Evolutionary conservation across 345 rosid species (phyloP).

Genomic region (Carallia brachiata): DNA sequence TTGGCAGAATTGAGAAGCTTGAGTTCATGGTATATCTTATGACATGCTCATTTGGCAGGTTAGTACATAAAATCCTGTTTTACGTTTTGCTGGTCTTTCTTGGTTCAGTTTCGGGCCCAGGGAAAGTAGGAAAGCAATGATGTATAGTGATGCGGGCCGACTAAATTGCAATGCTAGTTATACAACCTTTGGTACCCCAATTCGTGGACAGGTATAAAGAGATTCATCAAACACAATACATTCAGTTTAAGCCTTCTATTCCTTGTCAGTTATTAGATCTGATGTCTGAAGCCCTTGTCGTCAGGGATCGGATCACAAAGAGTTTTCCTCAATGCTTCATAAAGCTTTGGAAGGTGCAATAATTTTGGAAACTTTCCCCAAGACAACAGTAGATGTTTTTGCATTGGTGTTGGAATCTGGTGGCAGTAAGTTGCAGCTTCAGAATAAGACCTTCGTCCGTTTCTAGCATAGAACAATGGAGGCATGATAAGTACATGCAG

Average conservation of each 20-base stretch:
- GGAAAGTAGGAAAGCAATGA: slow-evolving; percentile 95
- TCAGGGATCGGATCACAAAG: slow-evolving; percentile 79
- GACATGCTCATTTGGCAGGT: background rate
- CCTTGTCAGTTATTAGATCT: slow-evolving; percentile 10
- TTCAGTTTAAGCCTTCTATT: background rate
- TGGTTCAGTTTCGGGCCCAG: slow-evolving; percentile 86
- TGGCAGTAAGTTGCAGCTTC: slow-evolving; percentile 67
- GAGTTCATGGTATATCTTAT: background rate
- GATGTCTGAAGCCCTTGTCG: slow-evolving; percentile 12
- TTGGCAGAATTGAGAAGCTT: background rate
- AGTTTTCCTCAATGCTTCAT: slow-evolving; percentile 81
- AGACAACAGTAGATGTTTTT: slow-evolving; percentile 93
- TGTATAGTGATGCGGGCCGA: slow-evolving; percentile 76
- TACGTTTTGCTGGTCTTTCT: background rate
- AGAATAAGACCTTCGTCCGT: background rate
- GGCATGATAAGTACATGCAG: no score
- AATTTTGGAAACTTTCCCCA: slow-evolving; percentile 80
- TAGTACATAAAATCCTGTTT: background rate
- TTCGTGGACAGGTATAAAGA: slow-evolving; percentile 63
- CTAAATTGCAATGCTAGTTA: slow-evolving; percentile 84
- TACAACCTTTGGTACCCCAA: slow-evolving; percentile 72
- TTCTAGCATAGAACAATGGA: background rate
- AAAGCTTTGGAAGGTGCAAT: slow-evolving; percentile 91
- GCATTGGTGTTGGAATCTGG: slow-evolving; percentile 95
- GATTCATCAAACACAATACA: background rate